Conservation (phyloP, 2,329 filamentous ascomycete genomes). For the Huntiella omanensis region DNA sequence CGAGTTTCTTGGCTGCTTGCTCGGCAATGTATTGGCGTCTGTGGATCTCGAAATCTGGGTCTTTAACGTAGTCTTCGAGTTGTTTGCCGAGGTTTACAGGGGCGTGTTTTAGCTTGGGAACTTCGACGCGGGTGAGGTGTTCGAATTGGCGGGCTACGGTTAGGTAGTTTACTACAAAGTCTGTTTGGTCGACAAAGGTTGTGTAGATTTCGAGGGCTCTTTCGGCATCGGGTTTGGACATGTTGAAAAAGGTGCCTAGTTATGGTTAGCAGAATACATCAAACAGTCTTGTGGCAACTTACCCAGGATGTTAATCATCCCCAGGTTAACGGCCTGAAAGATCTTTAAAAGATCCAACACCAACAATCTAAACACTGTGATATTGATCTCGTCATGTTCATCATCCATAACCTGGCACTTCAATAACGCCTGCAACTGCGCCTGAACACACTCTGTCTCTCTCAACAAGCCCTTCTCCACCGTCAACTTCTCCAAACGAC, state of each 20-base stretch:
- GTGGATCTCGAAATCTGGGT: slow-evolving; percentile 88
- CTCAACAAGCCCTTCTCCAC: slow-evolving; percentile 84
- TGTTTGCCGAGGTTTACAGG: slow-evolving; percentile 79
- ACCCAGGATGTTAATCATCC: slow-evolving; percentile 92
- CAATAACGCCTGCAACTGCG: slow-evolving; percentile 66
- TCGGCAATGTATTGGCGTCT: slow-evolving; percentile 80
- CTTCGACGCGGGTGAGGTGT: slow-evolving; percentile 77
- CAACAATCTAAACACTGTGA: slow-evolving; percentile 80
- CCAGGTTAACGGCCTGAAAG: slow-evolving; percentile 92
- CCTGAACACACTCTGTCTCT: slow-evolving; percentile 80
- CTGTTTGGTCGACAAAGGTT: slow-evolving; percentile 78
- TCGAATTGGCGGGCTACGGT: slow-evolving; percentile 77
- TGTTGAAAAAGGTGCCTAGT: slow-evolving; percentile 88
- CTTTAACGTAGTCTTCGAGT: slow-evolving; percentile 83
- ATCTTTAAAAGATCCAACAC: slow-evolving; percentile 77
- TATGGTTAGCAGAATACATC: background rate
- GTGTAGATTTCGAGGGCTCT: slow-evolving; percentile 83
- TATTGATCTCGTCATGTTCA: slow-evolving; percentile 90
- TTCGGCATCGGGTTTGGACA: slow-evolving; percentile 87
- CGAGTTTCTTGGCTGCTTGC: slow-evolving; percentile 50
- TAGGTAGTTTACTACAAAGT: slow-evolving; percentile 79
- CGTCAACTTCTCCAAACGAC: slow-evolving; percentile 63
- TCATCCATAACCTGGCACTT: slow-evolving; percentile 76
- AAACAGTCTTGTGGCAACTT: slow-evolving; percentile 17
- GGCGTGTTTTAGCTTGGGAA: slow-evolving; percentile 92